phyloP scores from a whole-genome alignment of 352 stramenopile genomes.

The Blastocystis sp. region DNA sequence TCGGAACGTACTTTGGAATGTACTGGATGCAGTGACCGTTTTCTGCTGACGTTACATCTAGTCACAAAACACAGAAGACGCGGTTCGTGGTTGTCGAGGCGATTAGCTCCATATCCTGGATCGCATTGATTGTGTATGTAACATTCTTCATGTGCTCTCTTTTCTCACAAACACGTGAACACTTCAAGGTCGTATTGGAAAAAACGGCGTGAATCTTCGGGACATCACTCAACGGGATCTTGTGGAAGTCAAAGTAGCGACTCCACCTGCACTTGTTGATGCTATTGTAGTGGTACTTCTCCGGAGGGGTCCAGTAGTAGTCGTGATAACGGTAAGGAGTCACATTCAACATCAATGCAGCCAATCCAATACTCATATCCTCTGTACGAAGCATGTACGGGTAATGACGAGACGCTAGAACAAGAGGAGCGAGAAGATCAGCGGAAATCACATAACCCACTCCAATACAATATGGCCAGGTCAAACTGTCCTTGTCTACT shows the following conservation, averaged over 20 bases:
- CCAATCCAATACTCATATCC: constrained; percentile 59
- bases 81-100: not conserved
- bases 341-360: constrained; percentile 47
- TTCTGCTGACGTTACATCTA: not conserved
- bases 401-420: constrained; percentile 55
- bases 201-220: constrained; percentile 26
- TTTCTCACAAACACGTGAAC: not conserved
- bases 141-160: not conserved
- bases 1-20: not conserved
- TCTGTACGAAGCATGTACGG: constrained; percentile 56
- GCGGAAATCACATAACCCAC: constrained; percentile 51
- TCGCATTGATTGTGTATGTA: not conserved
- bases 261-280: constrained; percentile 35
- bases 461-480: constrained; percentile 49
- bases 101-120: not conserved
- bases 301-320: constrained; percentile 58
- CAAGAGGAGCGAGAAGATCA: constrained; percentile 46
- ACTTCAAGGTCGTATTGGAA: not conserved
- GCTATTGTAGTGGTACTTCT: not conserved
- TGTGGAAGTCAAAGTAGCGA: constrained; percentile 52
- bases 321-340: constrained; percentile 54
- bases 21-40: not conserved
- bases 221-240: constrained; percentile 30
- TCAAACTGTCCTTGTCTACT: constrained; percentile 5
- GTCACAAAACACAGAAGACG: constrained; percentile 34